phyloP scores from a whole-genome alignment of 2,329 filamentous ascomycete species.

The Cladophialophora immunda region DNA sequence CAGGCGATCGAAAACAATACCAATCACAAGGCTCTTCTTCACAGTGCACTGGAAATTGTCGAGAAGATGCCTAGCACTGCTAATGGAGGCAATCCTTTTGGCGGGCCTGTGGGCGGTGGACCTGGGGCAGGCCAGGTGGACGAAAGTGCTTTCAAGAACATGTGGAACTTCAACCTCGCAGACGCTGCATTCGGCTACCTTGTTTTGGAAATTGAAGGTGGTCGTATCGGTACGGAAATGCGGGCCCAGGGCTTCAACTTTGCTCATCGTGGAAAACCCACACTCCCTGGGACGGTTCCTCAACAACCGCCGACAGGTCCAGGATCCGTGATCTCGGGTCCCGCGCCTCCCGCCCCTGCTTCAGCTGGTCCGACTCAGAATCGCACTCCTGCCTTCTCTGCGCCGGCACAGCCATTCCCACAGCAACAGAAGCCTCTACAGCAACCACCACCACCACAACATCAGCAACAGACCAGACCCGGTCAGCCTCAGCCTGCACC shows the following conservation, averaged over 20 bases:
- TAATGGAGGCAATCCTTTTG: constrained; percentile 95
- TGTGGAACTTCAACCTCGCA: constrained; percentile 98
- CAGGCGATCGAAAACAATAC: constrained; percentile 93
- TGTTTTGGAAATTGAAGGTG: constrained; percentile 92
- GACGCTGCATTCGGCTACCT: constrained; percentile 97
- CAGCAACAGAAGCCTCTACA: constrained; percentile 45
- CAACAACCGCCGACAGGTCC: constrained; percentile 32
- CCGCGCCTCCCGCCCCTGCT: constrained; percentile 42
- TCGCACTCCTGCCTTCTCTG: constrained; percentile 53
- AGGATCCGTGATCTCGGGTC: constrained; percentile 11
- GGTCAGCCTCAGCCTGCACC: constrained; percentile 38
- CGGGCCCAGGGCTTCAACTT: constrained; percentile 99
- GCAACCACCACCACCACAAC: constrained; percentile 43
- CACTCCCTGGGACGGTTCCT: constrained; percentile 24
- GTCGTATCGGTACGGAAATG: constrained; percentile 98
- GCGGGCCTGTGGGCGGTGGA: constrained; percentile 78
- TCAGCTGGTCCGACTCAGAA: constrained; percentile 49
- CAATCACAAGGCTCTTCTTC: constrained; percentile 88
- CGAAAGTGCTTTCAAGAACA: constrained; percentile 99
- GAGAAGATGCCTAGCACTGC: constrained; percentile 97
- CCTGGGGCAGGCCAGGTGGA: constrained; percentile 85
- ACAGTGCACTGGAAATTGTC: constrained; percentile 92
- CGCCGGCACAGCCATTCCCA: constrained; percentile 48
- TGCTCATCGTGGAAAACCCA: constrained; percentile 75
- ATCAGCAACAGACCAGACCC: constrained; percentile 40